Evolutionary conservation across 768 basidiomycete species (phyloP).

Genomic region (Suillus variegatus): DNA sequence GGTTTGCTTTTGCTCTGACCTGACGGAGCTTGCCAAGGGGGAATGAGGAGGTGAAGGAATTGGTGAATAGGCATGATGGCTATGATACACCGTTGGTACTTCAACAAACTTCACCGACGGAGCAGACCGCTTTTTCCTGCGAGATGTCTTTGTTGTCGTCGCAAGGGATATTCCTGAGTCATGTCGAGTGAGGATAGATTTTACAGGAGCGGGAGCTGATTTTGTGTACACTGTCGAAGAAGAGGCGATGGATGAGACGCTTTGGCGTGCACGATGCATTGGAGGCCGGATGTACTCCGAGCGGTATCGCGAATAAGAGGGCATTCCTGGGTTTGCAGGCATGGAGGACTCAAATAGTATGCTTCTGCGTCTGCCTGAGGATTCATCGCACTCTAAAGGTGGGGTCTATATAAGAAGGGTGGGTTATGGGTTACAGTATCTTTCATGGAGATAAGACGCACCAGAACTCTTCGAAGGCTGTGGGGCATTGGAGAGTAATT

Average conservation of each 20-base stretch:
- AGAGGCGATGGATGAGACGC: constrained; percentile 42
- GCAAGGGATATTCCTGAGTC: constrained; percentile 49
- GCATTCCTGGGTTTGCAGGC: constrained; percentile 1
- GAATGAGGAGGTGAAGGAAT: constrained; percentile 17
- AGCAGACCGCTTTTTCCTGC: constrained; percentile 33
- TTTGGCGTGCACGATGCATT: constrained; percentile 30
- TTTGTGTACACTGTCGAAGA: constrained; percentile 31
- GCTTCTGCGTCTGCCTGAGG: constrained; percentile 23
- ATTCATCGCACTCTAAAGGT: constrained; percentile 17
- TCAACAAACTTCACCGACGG: constrained; percentile 72
- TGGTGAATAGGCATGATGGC: constrained; percentile 32
- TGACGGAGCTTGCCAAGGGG: constrained; percentile 16
- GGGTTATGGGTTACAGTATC: background rate
- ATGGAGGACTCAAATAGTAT: constrained; percentile 27
- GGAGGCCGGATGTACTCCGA: constrained; percentile 22
- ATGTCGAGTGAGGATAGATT: constrained; percentile 61
- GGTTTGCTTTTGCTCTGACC: constrained; percentile 9
- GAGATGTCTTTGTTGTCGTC: constrained; percentile 27
- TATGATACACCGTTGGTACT: constrained; percentile 60
- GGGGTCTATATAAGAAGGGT: constrained; percentile 20
- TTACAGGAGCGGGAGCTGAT: constrained; percentile 38
- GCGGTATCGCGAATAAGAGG: constrained; percentile 19
- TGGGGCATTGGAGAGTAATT: constrained; percentile 30
- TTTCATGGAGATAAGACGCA: constrained; percentile 15
- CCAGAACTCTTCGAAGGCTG: constrained; percentile 30